phyloP scores from a whole-genome alignment of 139 green algal species.

The Volvox reticuliferus region DNA sequence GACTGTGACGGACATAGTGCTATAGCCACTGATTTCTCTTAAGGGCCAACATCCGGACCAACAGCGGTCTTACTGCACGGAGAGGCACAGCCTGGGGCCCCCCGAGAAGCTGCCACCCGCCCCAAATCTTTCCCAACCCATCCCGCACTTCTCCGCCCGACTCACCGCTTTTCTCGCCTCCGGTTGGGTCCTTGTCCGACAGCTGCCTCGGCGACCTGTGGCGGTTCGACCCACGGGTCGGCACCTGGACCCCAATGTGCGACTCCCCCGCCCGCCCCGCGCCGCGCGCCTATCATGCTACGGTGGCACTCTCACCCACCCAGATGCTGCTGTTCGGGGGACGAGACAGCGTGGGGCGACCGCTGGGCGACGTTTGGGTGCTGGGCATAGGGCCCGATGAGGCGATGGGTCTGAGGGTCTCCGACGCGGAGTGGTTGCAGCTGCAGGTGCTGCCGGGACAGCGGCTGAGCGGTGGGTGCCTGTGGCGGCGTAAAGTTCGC shows the following conservation, averaged over 20 bases:
- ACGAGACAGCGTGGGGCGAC: background rate
- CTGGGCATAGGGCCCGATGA: constrained; percentile 40
- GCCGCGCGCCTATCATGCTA: background rate
- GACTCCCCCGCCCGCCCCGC: background rate
- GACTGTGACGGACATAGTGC: too few species aligned
- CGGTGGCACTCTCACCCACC: constrained; percentile 1
- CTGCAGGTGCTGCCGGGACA: constrained; percentile 33
- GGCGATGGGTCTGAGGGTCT: background rate
- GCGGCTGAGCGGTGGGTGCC: constrained; percentile 17
- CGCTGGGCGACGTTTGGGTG: constrained; percentile 48
- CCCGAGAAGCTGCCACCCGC: too few species aligned
- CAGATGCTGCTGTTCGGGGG: constrained; percentile 42
- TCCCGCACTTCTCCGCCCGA: too few species aligned
- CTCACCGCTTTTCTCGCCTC: too few species aligned
- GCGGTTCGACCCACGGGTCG: constrained; percentile 24
- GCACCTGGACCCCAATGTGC: background rate
- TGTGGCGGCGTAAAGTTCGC: background rate
- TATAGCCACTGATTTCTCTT: too few species aligned
- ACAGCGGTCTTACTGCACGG: too few species aligned
- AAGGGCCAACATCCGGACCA: too few species aligned
- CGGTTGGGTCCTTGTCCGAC: background rate
- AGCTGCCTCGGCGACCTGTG: constrained; percentile 40
- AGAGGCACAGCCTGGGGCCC: too few species aligned
- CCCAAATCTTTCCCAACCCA: too few species aligned
- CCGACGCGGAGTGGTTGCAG: constrained; percentile 26